A percentile compares a stretch with the other conserved stretches of the same genome.
Evolutionary conservation across 148 eudicot genomes (phyloP).

Genomic region (Silene conica): DNA sequence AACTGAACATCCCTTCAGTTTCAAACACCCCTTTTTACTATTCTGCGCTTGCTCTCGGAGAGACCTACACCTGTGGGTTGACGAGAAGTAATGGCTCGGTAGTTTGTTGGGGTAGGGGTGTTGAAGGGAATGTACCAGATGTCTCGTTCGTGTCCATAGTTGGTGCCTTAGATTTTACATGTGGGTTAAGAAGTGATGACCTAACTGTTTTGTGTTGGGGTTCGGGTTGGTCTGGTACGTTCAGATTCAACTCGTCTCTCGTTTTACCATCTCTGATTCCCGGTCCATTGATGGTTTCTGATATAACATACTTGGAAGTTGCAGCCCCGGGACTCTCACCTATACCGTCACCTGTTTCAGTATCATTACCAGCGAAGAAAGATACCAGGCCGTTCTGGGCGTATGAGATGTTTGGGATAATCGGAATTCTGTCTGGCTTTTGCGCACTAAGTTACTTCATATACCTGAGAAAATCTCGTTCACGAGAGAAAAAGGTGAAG

Average conservation of each 20-base stretch:
- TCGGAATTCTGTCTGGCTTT: slow-evolving; percentile 37
- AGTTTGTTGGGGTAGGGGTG: slow-evolving; percentile 52
- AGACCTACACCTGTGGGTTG: slow-evolving; percentile 43
- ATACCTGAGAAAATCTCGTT: slow-evolving; percentile 12
- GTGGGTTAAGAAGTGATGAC: slow-evolving; percentile 40
- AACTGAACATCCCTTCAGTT: slow-evolving; percentile 32
- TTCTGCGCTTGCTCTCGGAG: slow-evolving; percentile 41
- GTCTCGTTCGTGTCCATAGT: slow-evolving; percentile 41
- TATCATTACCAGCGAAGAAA: slow-evolving; percentile 4
- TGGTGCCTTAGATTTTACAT: slow-evolving; percentile 41
- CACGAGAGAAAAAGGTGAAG: slow-evolving; percentile 2
- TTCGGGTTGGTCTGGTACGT: slow-evolving; percentile 34
- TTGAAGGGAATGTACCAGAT: slow-evolving; percentile 1
- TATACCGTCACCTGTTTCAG: slow-evolving; percentile 11
- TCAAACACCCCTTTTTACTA: slow-evolving; percentile 27
- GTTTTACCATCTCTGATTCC: no score
- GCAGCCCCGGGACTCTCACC: slow-evolving; percentile 11
- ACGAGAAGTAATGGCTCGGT: slow-evolving; percentile 33
- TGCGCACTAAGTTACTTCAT: slow-evolving; percentile 32
- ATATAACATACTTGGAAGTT: background rate
- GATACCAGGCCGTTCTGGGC: slow-evolving; percentile 29
- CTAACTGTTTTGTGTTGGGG: slow-evolving; percentile 53
- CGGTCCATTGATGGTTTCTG: background rate
- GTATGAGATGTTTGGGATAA: slow-evolving; percentile 34
- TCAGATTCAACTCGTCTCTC: background rate